Conservation (phyloP, 2,329 filamentous ascomycete species). For the Cadophora sp. region DNA sequence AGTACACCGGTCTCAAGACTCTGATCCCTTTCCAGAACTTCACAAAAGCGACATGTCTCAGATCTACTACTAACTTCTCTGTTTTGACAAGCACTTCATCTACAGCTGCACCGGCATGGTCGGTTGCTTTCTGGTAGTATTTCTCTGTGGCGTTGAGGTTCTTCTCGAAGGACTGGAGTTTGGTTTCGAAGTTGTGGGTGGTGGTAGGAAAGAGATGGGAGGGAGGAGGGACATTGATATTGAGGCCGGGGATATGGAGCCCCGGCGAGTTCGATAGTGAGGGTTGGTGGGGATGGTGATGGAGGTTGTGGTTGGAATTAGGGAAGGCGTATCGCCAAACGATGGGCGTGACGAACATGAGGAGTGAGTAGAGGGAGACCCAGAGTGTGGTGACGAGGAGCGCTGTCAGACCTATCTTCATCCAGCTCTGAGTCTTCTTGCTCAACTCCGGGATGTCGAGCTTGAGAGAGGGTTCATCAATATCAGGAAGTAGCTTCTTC, state of each 20-base stretch:
- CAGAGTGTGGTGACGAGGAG: background rate
- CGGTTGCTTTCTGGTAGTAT: background rate
- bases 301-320: background rate
- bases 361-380: background rate
- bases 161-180: background rate
- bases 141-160: background rate
- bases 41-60: background rate
- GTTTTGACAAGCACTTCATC: background rate
- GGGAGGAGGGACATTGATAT: background rate
- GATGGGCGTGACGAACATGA: background rate
- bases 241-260: background rate
- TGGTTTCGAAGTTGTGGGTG: background rate
- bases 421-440: background rate
- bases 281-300: background rate
- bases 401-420: background rate
- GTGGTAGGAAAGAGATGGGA: too few species aligned
- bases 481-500: background rate
- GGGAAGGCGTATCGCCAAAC: background rate
- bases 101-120: background rate
- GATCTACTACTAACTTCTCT: background rate
- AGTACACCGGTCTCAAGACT: too few species aligned
- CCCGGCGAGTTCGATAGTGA: background rate
- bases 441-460: background rate
- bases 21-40: background rate
- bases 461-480: too few species aligned